These are phyloP conservation scores for Triadica sebifera DNA, from an alignment of 345 rosid species.

Conservation along the genomic window DNA sequence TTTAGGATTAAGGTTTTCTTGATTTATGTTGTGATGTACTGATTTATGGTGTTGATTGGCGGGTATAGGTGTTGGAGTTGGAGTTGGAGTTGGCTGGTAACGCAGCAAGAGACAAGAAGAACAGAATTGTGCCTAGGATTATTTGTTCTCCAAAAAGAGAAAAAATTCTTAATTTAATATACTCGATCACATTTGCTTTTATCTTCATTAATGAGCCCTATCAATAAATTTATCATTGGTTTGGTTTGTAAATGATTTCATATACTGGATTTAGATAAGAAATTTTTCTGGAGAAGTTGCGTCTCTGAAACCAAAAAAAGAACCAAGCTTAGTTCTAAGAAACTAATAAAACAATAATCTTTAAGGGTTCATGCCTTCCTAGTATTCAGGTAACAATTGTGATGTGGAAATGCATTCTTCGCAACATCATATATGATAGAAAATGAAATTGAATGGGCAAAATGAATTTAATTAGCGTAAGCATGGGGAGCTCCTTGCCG, in stretches of 20 bases:
- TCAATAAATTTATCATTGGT: no score
- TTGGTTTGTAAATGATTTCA: no score
- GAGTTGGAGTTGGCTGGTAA: slow-evolving; percentile 44
- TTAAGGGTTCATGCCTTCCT: not conserved
- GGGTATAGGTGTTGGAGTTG: slow-evolving; percentile 30
- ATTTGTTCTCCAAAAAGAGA: slow-evolving; percentile 10
- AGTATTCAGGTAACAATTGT: not conserved
- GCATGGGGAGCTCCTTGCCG: not conserved
- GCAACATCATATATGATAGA: not conserved
- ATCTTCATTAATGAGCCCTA: no score
- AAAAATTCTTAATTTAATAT: not conserved
- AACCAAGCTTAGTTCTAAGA: not conserved
- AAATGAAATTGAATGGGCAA: no score
- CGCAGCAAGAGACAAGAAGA: slow-evolving; percentile 41
- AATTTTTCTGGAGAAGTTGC: not conserved
- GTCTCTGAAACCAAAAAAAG: not conserved
- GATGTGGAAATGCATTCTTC: no score
- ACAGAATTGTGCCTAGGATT: slow-evolving; percentile 32
- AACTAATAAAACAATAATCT: not conserved
- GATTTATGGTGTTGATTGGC: no score
- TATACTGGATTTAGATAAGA: no score
- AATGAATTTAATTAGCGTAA: not conserved
- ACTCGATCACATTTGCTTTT: not conserved
- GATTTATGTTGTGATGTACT: no score
- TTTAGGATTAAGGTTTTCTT: no score